Conservation (phyloP, 2,329 filamentous ascomycete species). For the Phialophora tarda region DNA sequence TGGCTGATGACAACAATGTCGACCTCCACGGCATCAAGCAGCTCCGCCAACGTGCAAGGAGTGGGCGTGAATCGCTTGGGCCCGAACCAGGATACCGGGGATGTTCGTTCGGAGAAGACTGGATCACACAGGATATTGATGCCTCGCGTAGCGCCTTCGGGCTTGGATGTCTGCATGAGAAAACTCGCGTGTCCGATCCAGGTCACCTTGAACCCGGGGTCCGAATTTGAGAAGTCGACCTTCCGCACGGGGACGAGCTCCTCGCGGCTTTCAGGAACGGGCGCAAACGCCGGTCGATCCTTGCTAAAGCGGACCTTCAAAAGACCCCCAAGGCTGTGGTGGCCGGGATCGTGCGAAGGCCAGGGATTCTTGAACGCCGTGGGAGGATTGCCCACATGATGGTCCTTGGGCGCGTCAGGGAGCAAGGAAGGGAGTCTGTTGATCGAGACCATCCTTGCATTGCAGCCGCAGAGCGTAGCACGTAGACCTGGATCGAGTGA, state of each 20-base stretch:
- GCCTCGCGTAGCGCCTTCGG: conserved; percentile 44
- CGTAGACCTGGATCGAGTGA: background rate
- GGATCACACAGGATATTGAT: conserved; percentile 59
- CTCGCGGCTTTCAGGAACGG: conserved; percentile 49
- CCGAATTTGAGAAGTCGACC: conserved; percentile 34
- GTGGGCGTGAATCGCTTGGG: conserved; percentile 60
- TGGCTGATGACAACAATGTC: conserved; percentile 61
- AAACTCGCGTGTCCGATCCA: conserved; percentile 61
- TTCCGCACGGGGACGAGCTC: conserved; percentile 51
- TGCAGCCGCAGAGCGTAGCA: background rate
- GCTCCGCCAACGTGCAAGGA: conserved; percentile 56
- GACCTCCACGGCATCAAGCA: conserved; percentile 51
- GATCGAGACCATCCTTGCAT: conserved; percentile 20
- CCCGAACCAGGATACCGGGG: conserved; percentile 54
- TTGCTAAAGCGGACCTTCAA: conserved; percentile 44
- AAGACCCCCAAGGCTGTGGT: conserved; percentile 40
- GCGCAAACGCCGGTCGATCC: conserved; percentile 46
- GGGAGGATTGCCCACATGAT: conserved; percentile 53
- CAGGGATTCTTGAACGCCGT: conserved; percentile 58
- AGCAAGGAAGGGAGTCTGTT: conserved; percentile 23
- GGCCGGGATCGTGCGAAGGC: conserved; percentile 46
- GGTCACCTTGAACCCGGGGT: conserved; percentile 50
- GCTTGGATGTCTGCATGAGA: conserved; percentile 50
- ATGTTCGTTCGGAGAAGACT: conserved; percentile 58
- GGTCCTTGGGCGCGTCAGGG: conserved; percentile 39